Conservation (phyloP, 495 filamentous ascomycete species). For the Neurospora sp. region DNA sequence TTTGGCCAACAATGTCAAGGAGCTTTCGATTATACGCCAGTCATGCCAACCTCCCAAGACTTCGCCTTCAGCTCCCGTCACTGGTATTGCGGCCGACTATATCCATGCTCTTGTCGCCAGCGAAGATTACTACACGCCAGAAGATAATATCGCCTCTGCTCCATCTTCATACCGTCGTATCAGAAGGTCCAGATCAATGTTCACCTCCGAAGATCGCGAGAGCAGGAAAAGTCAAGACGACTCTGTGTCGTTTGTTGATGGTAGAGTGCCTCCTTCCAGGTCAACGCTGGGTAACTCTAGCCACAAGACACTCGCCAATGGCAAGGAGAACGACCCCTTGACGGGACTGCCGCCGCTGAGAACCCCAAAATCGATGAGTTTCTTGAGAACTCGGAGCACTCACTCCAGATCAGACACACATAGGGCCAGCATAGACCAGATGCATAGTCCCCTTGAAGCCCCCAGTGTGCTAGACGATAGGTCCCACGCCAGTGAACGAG, state of each 20-base stretch:
- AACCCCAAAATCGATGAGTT: constrained; percentile 52
- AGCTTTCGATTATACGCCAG: not conserved
- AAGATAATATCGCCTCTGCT: constrained; percentile 51
- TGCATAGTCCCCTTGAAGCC: not conserved
- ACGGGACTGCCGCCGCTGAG: constrained; percentile 14
- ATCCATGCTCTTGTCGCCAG: constrained; percentile 25
- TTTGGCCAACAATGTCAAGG: not conserved
- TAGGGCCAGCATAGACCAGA: not conserved
- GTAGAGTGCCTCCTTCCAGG: constrained; percentile 5
- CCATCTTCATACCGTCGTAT: constrained; percentile 69
- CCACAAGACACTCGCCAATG: constrained; percentile 8
- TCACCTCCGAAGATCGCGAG: constrained; percentile 38
- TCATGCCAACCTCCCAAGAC: constrained; percentile 6
- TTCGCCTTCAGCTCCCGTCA: constrained; percentile 10
- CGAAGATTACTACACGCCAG: constrained; percentile 43
- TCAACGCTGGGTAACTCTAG: constrained; percentile 3
- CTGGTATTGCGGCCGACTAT: constrained; percentile 18
- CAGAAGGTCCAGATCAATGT: constrained; percentile 65
- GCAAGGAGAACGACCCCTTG: constrained; percentile 7
- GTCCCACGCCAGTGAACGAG: not conserved
- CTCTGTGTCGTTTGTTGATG: not conserved
- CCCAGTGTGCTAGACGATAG: constrained; percentile 1
- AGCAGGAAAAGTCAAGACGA: constrained; percentile 5
- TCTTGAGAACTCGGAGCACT: constrained; percentile 37
- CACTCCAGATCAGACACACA: constrained; percentile 9